Conservation (phyloP, 768 basidiomycete genomes). For the Podaxis sp. region DNA sequence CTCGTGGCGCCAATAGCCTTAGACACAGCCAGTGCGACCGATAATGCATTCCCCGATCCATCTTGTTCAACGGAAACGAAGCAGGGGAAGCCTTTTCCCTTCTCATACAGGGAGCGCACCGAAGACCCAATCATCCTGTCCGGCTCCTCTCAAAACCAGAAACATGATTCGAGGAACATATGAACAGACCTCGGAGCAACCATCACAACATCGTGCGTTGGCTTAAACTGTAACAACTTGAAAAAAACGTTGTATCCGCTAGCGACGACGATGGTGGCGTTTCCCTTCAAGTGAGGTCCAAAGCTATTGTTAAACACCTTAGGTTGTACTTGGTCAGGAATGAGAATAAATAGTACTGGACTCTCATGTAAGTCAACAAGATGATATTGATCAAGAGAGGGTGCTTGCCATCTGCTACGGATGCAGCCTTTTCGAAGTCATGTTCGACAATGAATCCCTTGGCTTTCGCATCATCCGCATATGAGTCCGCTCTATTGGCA, state of each 20-base stretch:
- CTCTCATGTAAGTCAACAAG: neutral
- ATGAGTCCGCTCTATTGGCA: conserved; percentile 57
- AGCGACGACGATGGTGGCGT: conserved; percentile 54
- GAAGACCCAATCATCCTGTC: conserved; percentile 67
- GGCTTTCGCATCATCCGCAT: conserved; percentile 55
- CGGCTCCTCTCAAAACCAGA: neutral
- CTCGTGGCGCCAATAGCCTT: conserved; percentile 62
- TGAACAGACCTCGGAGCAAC: conserved; percentile 55
- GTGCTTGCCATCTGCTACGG: conserved; percentile 50
- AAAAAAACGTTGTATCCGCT: conserved; percentile 69
- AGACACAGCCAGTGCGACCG: conserved; percentile 51
- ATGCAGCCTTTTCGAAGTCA: conserved; percentile 55
- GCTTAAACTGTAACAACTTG: conserved; percentile 53
- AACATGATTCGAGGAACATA: neutral
- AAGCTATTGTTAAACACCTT: conserved; percentile 58
- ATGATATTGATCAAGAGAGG: neutral
- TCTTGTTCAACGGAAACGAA: conserved; percentile 67
- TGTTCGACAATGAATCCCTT: conserved; percentile 60
- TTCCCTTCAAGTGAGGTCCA: conserved; percentile 47
- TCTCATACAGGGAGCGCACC: conserved; percentile 59
- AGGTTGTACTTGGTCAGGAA: conserved; percentile 67
- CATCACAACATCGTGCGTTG: conserved; percentile 61
- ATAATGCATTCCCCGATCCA: conserved; percentile 48
- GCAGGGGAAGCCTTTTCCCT: conserved; percentile 62
- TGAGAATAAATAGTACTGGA: conserved; percentile 57